Evolutionary conservation across 139 green algal species (phyloP), one percentile per base, ranked within the genome.

Genomic region (Astrephomene gubernaculifera): DNA sequence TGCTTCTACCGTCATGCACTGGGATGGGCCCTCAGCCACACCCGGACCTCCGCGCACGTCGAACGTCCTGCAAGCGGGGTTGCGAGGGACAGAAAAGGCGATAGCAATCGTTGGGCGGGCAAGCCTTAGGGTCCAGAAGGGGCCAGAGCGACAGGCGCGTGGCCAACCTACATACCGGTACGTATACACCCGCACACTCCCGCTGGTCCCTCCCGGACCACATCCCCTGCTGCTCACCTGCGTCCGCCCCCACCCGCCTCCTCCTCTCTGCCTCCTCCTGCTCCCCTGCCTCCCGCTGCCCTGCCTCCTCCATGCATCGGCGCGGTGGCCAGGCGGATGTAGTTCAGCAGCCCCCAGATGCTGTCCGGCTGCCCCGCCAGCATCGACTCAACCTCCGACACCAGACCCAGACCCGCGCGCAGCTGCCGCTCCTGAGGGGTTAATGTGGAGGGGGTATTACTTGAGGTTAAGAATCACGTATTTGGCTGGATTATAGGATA

Each of bases 281-380:
- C 49, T 57, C 49, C 49, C 14, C 49, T 17, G 49, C 49, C 49
- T 25, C 49, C 49, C 49, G 49, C n/a, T n/a, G n/a, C 14, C 49
- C 49, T 57, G 49, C 49, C 14, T 17, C 49, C 49, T 12, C 49
- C 49, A 57, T 12, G 17, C 14, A 17, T 57, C 44, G 44, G 63
- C 33, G 63, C 67, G 43, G 43, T 36, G 0, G 70, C 65, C 35
- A 78, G 54, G 35, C 86, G 86, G 1, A 90, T 64, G 52, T 85
- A 69, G 81, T 90, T 90, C 27, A 90, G 71, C 49, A 90, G 73
- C 2, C 72, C 81, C 86, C 86, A 90, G 6, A 81, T 64, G 35
- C 71, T 80, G 61, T 85, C 72, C 17, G 43, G 36, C 12, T 36
- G 64, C 60, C 86, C 86, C 65, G 72, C 71, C 73, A 90, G 63